Base-by-base conservation (phyloP, 75 land plant genomes). In the Adiantum capillusveneris region DNA sequence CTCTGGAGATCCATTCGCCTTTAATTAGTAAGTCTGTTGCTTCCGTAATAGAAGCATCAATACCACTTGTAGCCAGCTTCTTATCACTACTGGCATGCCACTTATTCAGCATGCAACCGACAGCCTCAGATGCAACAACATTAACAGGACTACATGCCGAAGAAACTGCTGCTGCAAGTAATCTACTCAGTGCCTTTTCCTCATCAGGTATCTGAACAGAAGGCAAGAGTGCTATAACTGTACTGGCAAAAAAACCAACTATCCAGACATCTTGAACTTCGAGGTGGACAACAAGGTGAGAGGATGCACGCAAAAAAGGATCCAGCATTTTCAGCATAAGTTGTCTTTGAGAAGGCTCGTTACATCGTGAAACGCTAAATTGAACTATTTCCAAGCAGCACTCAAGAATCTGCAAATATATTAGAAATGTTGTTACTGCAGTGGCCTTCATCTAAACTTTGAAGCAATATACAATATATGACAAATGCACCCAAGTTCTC, bases 91-190 rank as follows among this genome's bases (percentile, higher is more conserved):
- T 56, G 22, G 36, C 20, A 43, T 45, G 45, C 75, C 82, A 73
- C 51, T 94, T 94, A 56, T 94, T 94, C 34, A 94, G 37, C 59
- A 94, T 43, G 49, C 89, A 94, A 24, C 92, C 96, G 53, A 89
- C 69, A 34, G 96, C 95, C 63, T 94, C 86, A 30, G 85, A 78
- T 58, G 85, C 67, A 44, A 77, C 59, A 61, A 75, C 70, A 19
- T 52, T 58, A 29, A 75, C 25, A 21, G 42, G 21, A 24, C 28
- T 18, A 65, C 68, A 57, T 30, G 79, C 79, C 22, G 55, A 59
- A 44, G 71, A 54, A 29, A 75, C 56, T 25, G 82, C 59, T 29
- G 61, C 53, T 36, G 36, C 53, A 20, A 66, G n/a, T 31, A 92
- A 74, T 25, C 71, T 19, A 37, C 59, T 20, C 42, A 84, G 0